phyloP scores from a whole-genome alignment of 164 flowering plant species.

The Sedum album region DNA sequence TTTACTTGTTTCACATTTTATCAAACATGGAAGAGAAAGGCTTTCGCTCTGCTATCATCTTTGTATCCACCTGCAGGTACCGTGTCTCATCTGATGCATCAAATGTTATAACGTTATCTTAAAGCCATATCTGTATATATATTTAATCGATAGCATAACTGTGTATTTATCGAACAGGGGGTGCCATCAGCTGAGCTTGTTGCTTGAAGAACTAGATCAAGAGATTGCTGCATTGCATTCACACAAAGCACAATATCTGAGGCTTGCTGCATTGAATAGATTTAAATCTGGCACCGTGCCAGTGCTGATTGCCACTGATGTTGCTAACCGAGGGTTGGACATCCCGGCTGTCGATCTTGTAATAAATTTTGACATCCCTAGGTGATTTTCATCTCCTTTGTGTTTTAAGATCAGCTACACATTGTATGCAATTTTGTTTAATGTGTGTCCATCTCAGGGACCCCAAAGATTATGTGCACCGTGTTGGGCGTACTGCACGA shows the following conservation, averaged over 20 bases:
- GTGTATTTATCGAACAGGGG: slow-evolving; percentile 35
- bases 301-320: slow-evolving; percentile 83
- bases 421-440: neutral
- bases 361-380: slow-evolving; percentile 85
- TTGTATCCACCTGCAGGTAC: slow-evolving; percentile 85
- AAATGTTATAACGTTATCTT: neutral
- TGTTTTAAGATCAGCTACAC: neutral
- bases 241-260: slow-evolving; percentile 61
- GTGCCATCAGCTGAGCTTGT: slow-evolving; percentile 64
- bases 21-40: slow-evolving; percentile 73
- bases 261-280: slow-evolving; percentile 71
- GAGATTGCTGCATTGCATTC: slow-evolving; percentile 67
- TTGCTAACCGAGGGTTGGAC: slow-evolving; percentile 92
- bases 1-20: slow-evolving; percentile 58
- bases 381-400: slow-evolving; percentile 27
- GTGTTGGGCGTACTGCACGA: slow-evolving; percentile 98
- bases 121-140: neutral
- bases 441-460: slow-evolving; percentile 28
- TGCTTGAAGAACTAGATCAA: slow-evolving; percentile 77
- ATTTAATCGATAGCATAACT: neutral
- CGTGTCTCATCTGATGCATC: neutral
- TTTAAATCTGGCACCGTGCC: slow-evolving; percentile 84
- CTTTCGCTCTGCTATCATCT: slow-evolving; percentile 77
- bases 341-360: slow-evolving; percentile 97
- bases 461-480: slow-evolving; percentile 89